phyloP scores from a whole-genome alignment of 352 stramenopile genomes.

The Pythium phragmitis region DNA sequence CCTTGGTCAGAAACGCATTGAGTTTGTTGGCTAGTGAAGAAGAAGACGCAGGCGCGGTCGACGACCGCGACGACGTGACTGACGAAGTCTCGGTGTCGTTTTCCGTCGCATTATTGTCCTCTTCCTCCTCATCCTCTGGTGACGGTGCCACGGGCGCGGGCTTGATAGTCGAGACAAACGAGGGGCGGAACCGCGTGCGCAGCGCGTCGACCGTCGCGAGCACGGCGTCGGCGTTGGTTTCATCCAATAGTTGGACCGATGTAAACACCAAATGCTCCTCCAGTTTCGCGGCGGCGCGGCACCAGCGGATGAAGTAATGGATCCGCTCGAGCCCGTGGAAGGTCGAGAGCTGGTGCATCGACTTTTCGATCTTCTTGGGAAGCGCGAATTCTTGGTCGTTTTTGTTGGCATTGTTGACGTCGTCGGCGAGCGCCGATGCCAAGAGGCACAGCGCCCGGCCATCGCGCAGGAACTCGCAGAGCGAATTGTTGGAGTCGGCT shows the following conservation, averaged over 20 bases:
- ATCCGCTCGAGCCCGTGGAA: constrained; percentile 83
- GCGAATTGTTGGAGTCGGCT: constrained; percentile 22
- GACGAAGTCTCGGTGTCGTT: not conserved
- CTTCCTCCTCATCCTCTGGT: constrained; percentile 10
- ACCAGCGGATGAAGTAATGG: constrained; percentile 88
- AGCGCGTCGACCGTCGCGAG: constrained; percentile 59
- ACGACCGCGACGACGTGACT: not conserved
- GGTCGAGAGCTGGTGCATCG: constrained; percentile 63
- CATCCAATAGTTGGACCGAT: constrained; percentile 77
- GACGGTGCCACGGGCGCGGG: not conserved
- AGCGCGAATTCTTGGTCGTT: constrained; percentile 26
- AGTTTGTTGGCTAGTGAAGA: constrained; percentile 34
- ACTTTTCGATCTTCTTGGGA: constrained; percentile 71
- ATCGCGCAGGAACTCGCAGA: constrained; percentile 77
- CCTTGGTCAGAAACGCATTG: constrained; percentile 67
- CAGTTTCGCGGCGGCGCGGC: constrained; percentile 44
- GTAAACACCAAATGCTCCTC: constrained; percentile 79
- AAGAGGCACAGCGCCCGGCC: constrained; percentile 75
- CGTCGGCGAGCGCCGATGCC: constrained; percentile 40
- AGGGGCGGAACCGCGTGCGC: constrained; percentile 52
- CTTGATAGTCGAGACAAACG: constrained; percentile 21
- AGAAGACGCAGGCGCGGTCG: not conserved
- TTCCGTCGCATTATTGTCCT: constrained; percentile 3
- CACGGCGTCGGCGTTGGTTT: constrained; percentile 68
- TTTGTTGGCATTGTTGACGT: constrained; percentile 23